Conservation (phyloP, 176 grass and related monocot species). For the Dendrocalamus sinicus region DNA sequence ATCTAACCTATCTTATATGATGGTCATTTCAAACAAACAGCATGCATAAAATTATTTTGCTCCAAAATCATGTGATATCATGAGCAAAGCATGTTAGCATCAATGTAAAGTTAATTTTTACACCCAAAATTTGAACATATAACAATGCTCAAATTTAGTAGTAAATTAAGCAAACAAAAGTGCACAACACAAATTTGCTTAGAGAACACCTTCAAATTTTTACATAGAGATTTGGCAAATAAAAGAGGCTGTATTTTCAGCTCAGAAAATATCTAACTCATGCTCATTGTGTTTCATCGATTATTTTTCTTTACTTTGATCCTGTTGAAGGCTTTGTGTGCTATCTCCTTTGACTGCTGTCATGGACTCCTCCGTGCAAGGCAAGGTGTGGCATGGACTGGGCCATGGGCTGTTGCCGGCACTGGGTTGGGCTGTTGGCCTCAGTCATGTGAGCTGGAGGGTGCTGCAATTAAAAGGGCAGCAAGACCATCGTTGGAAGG, state of each 20-base stretch:
- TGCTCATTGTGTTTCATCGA: neutral
- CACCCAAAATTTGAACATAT: neutral
- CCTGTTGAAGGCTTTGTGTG: neutral
- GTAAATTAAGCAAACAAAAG: neutral
- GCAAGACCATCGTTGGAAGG: neutral
- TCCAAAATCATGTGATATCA: slow-evolving; percentile 4
- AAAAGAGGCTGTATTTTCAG: neutral
- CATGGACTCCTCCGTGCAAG: no score
- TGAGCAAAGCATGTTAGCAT: slow-evolving; percentile 5
- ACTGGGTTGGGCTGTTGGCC: no score
- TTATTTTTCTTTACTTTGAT: neutral
- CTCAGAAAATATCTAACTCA: neutral
- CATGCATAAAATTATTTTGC: neutral
- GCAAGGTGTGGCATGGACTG: no score
- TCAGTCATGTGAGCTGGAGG: no score
- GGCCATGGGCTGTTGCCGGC: no score
- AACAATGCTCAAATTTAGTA: neutral
- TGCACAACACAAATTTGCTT: neutral
- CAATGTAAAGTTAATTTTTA: neutral
- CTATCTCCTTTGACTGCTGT: neutral
- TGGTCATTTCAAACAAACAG: slow-evolving; percentile 1
- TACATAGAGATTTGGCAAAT: neutral
- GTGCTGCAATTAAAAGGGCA: no score
- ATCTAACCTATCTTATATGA: neutral
- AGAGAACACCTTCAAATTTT: neutral